A percentile compares a stretch with the other conserved stretches of the same genome.
Conservation (phyloP, 2,329 filamentous ascomycete genomes). For the Lasiodiplodia theobromae region DNA sequence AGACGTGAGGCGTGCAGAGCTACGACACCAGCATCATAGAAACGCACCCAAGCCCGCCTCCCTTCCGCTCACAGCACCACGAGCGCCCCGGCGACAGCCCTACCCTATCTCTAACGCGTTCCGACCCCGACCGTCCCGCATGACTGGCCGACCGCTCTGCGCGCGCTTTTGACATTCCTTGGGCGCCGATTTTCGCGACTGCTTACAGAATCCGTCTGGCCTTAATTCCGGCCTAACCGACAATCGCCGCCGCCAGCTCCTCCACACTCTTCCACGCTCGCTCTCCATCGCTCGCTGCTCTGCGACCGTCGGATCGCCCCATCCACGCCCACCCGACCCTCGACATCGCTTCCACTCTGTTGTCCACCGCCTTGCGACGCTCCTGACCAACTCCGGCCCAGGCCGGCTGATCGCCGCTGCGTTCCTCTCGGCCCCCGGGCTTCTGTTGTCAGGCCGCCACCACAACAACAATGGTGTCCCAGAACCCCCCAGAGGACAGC, state of each 20-base stretch:
- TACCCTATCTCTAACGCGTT: conserved; percentile 26
- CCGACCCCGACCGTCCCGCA: conserved; percentile 21
- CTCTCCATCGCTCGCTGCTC: conserved; percentile 20
- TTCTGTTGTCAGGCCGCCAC: conserved; percentile 32
- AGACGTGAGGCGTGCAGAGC: conserved; percentile 21
- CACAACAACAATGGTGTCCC: conserved; percentile 40
- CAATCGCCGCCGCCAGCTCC: conserved; percentile 26
- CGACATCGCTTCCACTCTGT: neutral
- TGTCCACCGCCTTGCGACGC: conserved; percentile 1
- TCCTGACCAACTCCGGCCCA: conserved; percentile 44
- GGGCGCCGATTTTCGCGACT: conserved; percentile 22
- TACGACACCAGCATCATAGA: conserved; percentile 28
- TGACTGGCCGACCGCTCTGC: conserved; percentile 18
- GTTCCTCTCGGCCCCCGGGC: conserved; percentile 32
- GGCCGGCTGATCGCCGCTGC: conserved; percentile 39
- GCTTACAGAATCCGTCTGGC: conserved; percentile 31
- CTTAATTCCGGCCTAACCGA: conserved; percentile 36
- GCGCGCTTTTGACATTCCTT: conserved; percentile 30
- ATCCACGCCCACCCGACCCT: neutral
- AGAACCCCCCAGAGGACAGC: conserved; percentile 49
- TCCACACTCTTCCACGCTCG: conserved; percentile 24
- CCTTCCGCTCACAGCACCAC: conserved; percentile 4
- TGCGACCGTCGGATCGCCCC: conserved; percentile 24
- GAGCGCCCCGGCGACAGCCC: conserved; percentile 16
- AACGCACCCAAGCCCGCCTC: conserved; percentile 12